A percentile compares a stretch with the other conserved stretches of the same genome.
These are phyloP conservation scores for Bolboschoenoplectus hybrid DNA, from an alignment of 202 grass and related monocot species.

Conservation along the genomic window DNA sequence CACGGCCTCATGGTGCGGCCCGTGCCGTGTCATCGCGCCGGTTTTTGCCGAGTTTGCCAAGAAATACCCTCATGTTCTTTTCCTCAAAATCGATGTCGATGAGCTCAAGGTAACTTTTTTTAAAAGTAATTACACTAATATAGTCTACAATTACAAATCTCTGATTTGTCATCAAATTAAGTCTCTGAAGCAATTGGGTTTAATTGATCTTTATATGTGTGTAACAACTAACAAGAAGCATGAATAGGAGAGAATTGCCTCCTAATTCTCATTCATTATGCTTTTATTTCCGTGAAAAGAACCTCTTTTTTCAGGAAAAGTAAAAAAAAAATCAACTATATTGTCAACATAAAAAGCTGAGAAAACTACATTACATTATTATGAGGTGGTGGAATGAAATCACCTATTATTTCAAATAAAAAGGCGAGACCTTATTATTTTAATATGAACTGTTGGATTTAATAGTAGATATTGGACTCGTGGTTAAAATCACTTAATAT, in stretches of 20 bases:
- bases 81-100: conserved; percentile 71
- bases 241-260: not conserved
- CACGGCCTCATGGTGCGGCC: conserved; percentile 68
- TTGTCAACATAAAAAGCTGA: not conserved
- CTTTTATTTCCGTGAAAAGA: not conserved
- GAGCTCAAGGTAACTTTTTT: conserved; percentile 52
- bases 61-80: conserved; percentile 40
- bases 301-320: not conserved
- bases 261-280: not conserved
- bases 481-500: no score
- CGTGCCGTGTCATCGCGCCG: conserved; percentile 53
- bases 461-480: no score
- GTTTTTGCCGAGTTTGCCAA: conserved; percentile 49
- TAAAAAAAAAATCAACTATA: not conserved
- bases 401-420: no score
- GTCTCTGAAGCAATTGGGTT: not conserved
- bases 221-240: not conserved
- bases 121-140: not conserved
- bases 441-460: no score
- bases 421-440: no score
- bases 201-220: not conserved
- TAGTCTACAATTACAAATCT: not conserved
- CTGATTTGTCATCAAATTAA: not conserved
- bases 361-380: not conserved
- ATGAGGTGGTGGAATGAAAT: not conserved